phyloP scores from a whole-genome alignment of 108 stramenopile genomes.

The Craspedostauros australis region DNA sequence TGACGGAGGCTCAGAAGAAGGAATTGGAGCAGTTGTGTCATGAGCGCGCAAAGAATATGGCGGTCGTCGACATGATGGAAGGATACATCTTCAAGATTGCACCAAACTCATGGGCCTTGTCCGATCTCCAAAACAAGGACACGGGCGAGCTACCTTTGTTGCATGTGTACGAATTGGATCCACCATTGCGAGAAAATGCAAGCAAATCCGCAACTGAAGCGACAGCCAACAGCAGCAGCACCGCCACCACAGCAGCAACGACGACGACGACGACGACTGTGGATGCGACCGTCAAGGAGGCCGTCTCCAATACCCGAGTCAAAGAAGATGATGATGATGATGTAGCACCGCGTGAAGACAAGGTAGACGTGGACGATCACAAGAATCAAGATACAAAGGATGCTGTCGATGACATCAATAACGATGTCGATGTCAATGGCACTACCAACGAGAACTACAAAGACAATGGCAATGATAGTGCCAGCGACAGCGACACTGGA shows the following conservation, averaged over 20 bases:
- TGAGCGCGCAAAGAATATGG: conserved; percentile 63
- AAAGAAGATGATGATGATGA: background rate
- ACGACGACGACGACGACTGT: conserved; percentile 6
- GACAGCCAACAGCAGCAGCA: too few species aligned
- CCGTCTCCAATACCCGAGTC: too few species aligned
- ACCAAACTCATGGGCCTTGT: conserved; percentile 73
- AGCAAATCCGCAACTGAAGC: too few species aligned
- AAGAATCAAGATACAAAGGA: conserved; percentile 1
- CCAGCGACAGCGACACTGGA: background rate
- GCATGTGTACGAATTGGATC: conserved; percentile 75
- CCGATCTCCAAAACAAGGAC: conserved; percentile 64
- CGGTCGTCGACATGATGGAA: conserved; percentile 79
- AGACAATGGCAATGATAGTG: conserved; percentile 4
- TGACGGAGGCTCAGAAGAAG: conserved; percentile 18
- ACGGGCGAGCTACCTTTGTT: conserved; percentile 73
- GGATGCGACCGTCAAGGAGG: background rate
- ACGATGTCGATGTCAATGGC: conserved; percentile 7
- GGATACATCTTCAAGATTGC: conserved; percentile 75
- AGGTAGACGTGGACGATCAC: background rate
- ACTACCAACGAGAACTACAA: conserved; percentile 8
- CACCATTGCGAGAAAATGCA: too few species aligned
- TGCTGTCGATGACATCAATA: background rate
- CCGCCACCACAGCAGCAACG: too few species aligned
- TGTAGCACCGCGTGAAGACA: background rate
- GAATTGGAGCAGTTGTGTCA: conserved; percentile 23